Evolutionary conservation across 1,284 basidiomycete genomes (phyloP).

Genomic region (Sporisorium graminicola): DNA sequence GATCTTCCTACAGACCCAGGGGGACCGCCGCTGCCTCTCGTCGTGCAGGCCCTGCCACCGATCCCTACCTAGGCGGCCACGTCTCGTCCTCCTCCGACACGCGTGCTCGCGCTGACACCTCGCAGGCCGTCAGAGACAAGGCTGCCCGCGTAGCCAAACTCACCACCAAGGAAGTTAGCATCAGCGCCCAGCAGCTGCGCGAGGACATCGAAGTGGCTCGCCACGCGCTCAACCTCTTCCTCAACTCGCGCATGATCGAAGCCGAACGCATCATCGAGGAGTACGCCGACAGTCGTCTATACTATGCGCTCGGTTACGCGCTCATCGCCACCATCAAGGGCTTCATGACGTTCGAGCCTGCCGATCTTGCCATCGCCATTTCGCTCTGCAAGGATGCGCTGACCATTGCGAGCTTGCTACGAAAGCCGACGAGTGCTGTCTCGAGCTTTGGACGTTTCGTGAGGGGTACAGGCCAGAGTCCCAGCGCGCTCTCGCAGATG

Average conservation of each 20-base stretch:
- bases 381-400: slow-evolving; percentile 66
- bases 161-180: slow-evolving; percentile 53
- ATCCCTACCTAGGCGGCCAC: slow-evolving; percentile 3
- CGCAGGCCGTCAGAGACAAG: slow-evolving; percentile 56
- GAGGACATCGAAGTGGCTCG: slow-evolving; percentile 58
- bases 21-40: slow-evolving; percentile 53
- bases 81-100: slow-evolving; percentile 33
- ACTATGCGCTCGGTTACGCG: slow-evolving; percentile 67
- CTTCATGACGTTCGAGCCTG: slow-evolving; percentile 69
- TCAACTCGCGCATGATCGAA: slow-evolving; percentile 68
- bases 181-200: slow-evolving; percentile 47
- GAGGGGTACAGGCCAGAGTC: slow-evolving; percentile 62
- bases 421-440: slow-evolving; percentile 59
- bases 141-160: slow-evolving; percentile 62
- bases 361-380: slow-evolving; percentile 65
- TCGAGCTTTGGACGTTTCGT: slow-evolving; percentile 66
- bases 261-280: slow-evolving; percentile 63
- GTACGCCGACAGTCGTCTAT: slow-evolving; percentile 61
- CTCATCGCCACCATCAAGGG: slow-evolving; percentile 68
- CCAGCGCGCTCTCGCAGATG: slow-evolving; percentile 60
- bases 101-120: slow-evolving; percentile 49
- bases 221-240: slow-evolving; percentile 65
- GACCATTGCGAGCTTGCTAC: slow-evolving; percentile 60
- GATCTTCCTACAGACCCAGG: slow-evolving; percentile 31
- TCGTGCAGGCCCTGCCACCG: slow-evolving; percentile 24